Evolutionary conservation across 768 basidiomycete genomes (phyloP), one percentile per base, ranked within the genome.

Genomic region (Mycena kentingensis): DNA sequence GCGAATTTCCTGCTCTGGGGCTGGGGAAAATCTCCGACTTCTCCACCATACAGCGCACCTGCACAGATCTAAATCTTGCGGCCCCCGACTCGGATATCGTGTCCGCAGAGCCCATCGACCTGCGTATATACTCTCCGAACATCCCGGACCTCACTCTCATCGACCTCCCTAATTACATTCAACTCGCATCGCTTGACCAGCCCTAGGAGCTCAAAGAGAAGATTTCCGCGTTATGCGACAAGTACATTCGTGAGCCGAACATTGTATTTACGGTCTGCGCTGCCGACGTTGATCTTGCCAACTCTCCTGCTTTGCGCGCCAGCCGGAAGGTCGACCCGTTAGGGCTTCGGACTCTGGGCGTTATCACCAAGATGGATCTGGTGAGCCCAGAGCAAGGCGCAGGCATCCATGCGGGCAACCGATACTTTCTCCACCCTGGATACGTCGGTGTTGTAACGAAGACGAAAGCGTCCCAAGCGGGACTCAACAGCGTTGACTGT

Each of bases 291-390:
- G 97, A 99, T 73, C 80, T 99, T 12, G 97, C 97, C 54, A 99
- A 99, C 69, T 97, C 94, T 0, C 95, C 97, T 5, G 97, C 97
- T 0, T 75, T 99, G 44, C 80, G 93, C 44, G 94, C 97, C 0
- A 95, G 93, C 68, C 80, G 95, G 35, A 88, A 90, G 57, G 91
- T 98, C 3, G 97, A 99, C 65, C 96, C 96, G 3, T 75, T 99
- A 15, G 97, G 97, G 15, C 74, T 95, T 49, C 84, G 97, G 22
- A 99, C 97, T 2, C 94, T 99, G 60, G 97, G 97, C 25, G 97
- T 99, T 15, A 80, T 99, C 36, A 99, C 97, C 19, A 99, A 99
- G 79, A 98, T 99, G 97, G 97, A 99, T 67, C 77, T 99, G 28
- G 93, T 99, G 16, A 77, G 86, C 34, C 82, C 96, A 3, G 88